A percentile compares a stretch with the other conserved stretches of the same genome.
Conservation (phyloP, 805 yeast species). For the Metschnikowia arizonensis region DNA sequence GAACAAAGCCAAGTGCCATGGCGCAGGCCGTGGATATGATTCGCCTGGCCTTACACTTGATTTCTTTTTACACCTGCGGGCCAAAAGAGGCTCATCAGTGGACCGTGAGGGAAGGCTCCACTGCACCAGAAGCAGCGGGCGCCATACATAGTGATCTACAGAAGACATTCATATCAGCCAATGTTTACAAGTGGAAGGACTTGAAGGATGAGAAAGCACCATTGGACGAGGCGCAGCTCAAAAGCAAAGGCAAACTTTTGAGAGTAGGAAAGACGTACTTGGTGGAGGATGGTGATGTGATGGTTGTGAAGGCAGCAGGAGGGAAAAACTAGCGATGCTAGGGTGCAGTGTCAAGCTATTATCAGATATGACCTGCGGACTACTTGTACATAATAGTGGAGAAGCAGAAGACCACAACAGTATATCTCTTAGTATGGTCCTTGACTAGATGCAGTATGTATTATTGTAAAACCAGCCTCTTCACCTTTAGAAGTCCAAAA, state of each 20-base stretch:
- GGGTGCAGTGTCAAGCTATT: too few relatives aligned
- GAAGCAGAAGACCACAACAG: too few relatives aligned
- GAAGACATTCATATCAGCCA: slow-evolving; percentile 92
- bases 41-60: slow-evolving; percentile 41
- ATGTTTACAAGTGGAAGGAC: slow-evolving; percentile 83
- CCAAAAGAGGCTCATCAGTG: slow-evolving; percentile 96
- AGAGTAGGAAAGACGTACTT: slow-evolving; percentile 74
- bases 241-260: slow-evolving; percentile 54
- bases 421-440: too few relatives aligned
- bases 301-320: slow-evolving; percentile 48
- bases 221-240: slow-evolving; percentile 49
- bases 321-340: slow-evolving; percentile 6
- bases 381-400: neutral
- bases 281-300: slow-evolving; percentile 82
- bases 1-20: slow-evolving; percentile 40
- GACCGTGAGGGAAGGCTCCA: slow-evolving; percentile 89
- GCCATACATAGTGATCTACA: slow-evolving; percentile 94
- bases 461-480: too few relatives aligned
- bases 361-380: too few relatives aligned
- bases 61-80: slow-evolving; percentile 94
- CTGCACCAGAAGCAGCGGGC: slow-evolving; percentile 99
- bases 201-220: slow-evolving; percentile 37
- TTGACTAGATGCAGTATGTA: too few relatives aligned
- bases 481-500: too few relatives aligned
- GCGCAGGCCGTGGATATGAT: slow-evolving; percentile 51